Conservation (phyloP, 2,329 filamentous ascomycete genomes). For the Pyricularia sp. region DNA sequence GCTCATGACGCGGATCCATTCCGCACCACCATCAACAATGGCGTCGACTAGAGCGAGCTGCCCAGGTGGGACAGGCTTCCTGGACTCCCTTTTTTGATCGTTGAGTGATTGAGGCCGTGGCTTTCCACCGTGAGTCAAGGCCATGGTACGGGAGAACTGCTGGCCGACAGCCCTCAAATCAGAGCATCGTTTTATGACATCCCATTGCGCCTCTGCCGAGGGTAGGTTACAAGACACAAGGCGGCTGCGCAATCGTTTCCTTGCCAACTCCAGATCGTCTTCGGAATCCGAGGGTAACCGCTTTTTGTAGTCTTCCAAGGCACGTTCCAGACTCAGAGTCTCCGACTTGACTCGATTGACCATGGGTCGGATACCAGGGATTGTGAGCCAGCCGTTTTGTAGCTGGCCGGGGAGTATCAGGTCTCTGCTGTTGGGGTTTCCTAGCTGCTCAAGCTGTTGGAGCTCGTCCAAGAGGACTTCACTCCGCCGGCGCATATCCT, state of each 20-base stretch:
- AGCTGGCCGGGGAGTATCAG: not conserved
- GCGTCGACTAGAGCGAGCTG: slow-evolving; percentile 16
- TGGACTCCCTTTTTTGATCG: not conserved
- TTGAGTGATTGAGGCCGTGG: not conserved
- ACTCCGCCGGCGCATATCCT: not conserved
- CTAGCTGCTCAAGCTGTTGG: not conserved
- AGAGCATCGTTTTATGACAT: slow-evolving; percentile 15
- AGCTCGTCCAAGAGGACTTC: not conserved
- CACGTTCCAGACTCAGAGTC: not conserved
- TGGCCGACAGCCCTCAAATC: slow-evolving; percentile 16
- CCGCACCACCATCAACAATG: slow-evolving; percentile 18
- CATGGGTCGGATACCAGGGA: not conserved
- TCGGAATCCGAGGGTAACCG: not conserved
- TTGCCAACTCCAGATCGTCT: not conserved
- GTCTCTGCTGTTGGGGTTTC: not conserved
- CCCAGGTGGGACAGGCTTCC: not conserved
- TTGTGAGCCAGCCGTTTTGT: not conserved
- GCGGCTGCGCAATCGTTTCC: not conserved
- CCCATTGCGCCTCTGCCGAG: slow-evolving; percentile 13
- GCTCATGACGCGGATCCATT: slow-evolving; percentile 21
- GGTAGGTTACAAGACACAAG: slow-evolving; percentile 7
- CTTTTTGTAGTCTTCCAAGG: not conserved
- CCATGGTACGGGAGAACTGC: slow-evolving; percentile 11
- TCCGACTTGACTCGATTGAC: not conserved
- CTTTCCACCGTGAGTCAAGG: not conserved